These are phyloP conservation scores for Quercus tomentella DNA, from an alignment of 331 rosid species.

Conservation along the genomic window DNA sequence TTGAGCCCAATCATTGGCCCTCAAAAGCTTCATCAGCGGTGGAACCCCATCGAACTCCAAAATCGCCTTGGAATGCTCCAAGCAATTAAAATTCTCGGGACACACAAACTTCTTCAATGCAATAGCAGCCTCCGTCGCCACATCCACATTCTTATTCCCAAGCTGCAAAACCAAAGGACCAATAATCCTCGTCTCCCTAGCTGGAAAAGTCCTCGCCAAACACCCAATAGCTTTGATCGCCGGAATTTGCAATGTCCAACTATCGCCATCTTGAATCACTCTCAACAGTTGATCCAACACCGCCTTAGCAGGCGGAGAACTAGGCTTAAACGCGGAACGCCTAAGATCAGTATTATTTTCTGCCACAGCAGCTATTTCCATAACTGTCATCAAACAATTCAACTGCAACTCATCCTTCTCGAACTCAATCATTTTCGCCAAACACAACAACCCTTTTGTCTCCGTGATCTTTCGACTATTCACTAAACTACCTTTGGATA, in stretches of 20 bases:
- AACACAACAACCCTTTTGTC: conserved; percentile 82
- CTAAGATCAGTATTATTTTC: conserved; percentile 45
- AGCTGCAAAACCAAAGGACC: conserved; percentile 53
- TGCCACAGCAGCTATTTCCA: conserved; percentile 47
- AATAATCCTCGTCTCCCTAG: conserved; percentile 39
- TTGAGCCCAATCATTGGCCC: conserved; percentile 23
- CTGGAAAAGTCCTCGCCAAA: conserved; percentile 49
- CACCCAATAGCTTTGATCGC: conserved; percentile 51
- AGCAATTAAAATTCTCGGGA: conserved; percentile 36
- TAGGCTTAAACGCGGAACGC: conserved; percentile 43
- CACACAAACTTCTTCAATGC: conserved; percentile 48
- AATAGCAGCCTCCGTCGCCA: conserved; percentile 37
- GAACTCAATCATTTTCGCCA: conserved; percentile 66
- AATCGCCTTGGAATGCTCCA: conserved; percentile 46
- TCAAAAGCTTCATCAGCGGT: conserved; percentile 29
- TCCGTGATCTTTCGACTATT: conserved; percentile 67
- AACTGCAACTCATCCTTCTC: conserved; percentile 39
- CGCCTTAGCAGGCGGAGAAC: conserved; percentile 33
- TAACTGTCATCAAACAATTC: conserved; percentile 51
- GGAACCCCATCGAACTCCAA: conserved; percentile 48
- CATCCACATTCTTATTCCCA: conserved; percentile 34
- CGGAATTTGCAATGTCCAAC: conserved; percentile 29
- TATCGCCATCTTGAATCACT: conserved; percentile 25
- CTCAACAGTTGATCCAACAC: conserved; percentile 51
- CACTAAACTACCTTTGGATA: conserved; percentile 46